These are phyloP conservation scores for Allium sativum DNA, from an alignment of 106 monocot species.

Conservation along the genomic window DNA sequence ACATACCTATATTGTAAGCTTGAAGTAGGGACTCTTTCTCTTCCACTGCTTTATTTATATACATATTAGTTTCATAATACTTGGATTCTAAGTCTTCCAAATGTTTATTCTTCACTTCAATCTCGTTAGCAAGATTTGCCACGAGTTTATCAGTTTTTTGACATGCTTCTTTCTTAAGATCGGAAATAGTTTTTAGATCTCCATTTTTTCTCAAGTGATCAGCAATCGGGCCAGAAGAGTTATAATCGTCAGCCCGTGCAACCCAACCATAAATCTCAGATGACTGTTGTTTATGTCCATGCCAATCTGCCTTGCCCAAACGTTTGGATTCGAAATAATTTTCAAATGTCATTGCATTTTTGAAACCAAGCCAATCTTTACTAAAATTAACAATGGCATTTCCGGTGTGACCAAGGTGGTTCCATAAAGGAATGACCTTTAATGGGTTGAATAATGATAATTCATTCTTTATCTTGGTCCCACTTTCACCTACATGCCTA, in stretches of 20 bases:
- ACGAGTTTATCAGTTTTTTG: slow-evolving; percentile 37
- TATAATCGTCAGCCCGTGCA: slow-evolving; percentile 55
- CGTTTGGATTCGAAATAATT: slow-evolving; percentile 34
- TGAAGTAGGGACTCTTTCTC: slow-evolving; percentile 31
- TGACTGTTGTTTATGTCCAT: slow-evolving; percentile 10
- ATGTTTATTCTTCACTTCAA: slow-evolving; percentile 39
- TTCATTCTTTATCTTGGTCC: slow-evolving; percentile 26
- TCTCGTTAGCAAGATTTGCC: slow-evolving; percentile 28
- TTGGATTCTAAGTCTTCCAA: slow-evolving; percentile 46
- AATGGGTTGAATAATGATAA: slow-evolving; percentile 41
- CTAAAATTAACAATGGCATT: slow-evolving; percentile 52
- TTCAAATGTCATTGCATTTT: slow-evolving; percentile 59
- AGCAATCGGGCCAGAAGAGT: slow-evolving; percentile 24
- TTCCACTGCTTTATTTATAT: slow-evolving; percentile 35
- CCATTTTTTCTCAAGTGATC: slow-evolving; percentile 43
- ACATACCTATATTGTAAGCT: slow-evolving; percentile 24
- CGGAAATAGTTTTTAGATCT: slow-evolving; percentile 48
- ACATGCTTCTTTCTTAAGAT: slow-evolving; percentile 28
- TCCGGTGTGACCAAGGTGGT: slow-evolving; percentile 47
- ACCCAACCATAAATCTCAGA: slow-evolving; percentile 59
- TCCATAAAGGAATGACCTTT: slow-evolving; percentile 41
- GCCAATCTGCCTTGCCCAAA: slow-evolving; percentile 31
- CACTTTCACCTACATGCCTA: slow-evolving; percentile 32
- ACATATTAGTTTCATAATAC: slow-evolving; percentile 31
- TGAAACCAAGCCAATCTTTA: slow-evolving; percentile 69